These are phyloP conservation scores for Tuber indicum DNA, from an alignment of 495 filamentous ascomycete species.

Conservation along the genomic window DNA sequence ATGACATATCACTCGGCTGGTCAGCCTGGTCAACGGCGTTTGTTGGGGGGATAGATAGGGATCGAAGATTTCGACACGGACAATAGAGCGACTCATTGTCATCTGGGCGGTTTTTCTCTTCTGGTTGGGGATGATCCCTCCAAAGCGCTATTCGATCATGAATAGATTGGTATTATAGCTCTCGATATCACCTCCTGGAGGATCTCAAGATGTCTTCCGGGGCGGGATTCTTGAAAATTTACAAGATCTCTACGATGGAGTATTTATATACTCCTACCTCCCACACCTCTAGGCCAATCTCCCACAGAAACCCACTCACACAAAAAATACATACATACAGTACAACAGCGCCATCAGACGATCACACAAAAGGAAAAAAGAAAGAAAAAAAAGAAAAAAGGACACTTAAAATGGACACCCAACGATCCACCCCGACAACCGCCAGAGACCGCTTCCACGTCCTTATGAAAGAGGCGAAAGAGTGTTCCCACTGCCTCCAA, in stretches of 20 bases:
- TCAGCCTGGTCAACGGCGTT: not conserved
- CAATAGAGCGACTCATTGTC: not conserved
- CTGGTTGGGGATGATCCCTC: not conserved
- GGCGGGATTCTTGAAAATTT: not conserved
- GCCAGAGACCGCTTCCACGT: not conserved
- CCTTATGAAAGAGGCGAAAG: not conserved
- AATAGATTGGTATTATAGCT: not conserved
- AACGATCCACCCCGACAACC: not conserved
- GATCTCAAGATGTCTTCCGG: not conserved
- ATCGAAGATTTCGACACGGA: not conserved
- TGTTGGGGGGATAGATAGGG: not conserved
- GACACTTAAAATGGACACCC: not conserved
- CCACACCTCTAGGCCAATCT: not conserved
- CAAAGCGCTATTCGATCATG: no score
- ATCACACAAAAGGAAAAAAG: not conserved
- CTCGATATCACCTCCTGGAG: not conserved
- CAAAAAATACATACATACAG: not conserved
- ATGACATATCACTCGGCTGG: not conserved
- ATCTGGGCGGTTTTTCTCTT: not conserved
- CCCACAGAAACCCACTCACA: not conserved
- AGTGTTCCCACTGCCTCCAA: not conserved
- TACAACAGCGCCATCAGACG: not conserved
- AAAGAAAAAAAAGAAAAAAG: no score
- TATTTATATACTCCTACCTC: not conserved
- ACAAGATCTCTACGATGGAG: not conserved